A percentile compares a stretch with the other conserved stretches of the same genome.
These are phyloP conservation scores for Lyophyllum decastes DNA, from an alignment of 768 basidiomycete species.

Conservation along the genomic window DNA sequence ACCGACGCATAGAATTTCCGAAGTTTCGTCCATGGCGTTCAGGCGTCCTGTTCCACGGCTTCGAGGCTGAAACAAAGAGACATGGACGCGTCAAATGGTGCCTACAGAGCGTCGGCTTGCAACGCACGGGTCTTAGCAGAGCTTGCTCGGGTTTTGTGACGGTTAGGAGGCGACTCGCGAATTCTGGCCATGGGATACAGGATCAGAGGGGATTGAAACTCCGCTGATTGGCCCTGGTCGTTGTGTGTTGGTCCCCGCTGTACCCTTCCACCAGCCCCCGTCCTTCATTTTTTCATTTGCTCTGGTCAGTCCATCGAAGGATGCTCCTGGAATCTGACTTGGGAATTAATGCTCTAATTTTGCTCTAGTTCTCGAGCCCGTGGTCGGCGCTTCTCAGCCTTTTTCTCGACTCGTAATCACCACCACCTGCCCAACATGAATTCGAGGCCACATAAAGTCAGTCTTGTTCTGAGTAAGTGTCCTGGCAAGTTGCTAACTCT, in stretches of 20 bases:
- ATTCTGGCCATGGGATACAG: slow-evolving; percentile 13
- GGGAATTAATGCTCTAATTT: neutral
- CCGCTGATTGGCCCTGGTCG: slow-evolving; percentile 34
- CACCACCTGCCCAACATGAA: slow-evolving; percentile 52
- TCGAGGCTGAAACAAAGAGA: neutral
- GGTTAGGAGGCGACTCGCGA: slow-evolving; percentile 9
- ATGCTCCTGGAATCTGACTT: neutral
- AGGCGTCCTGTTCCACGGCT: slow-evolving; percentile 1
- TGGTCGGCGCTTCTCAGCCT: slow-evolving; percentile 17
- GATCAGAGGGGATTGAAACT: slow-evolving; percentile 37
- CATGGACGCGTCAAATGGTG: slow-evolving; percentile 1
- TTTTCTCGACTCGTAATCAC: slow-evolving; percentile 18
- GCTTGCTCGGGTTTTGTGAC: slow-evolving; percentile 1
- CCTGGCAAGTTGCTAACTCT: slow-evolving; percentile 3
- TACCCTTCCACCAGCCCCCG: slow-evolving; percentile 17
- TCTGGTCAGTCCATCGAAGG: slow-evolving; percentile 8
- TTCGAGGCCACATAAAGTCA: slow-evolving; percentile 71
- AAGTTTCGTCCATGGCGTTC: slow-evolving; percentile 1
- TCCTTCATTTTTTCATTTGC: slow-evolving; percentile 20
- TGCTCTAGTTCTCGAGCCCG: slow-evolving; percentile 13
- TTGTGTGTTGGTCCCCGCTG: slow-evolving; percentile 16
- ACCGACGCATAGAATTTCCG: neutral
- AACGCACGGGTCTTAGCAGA: neutral
- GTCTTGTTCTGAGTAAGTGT: slow-evolving; percentile 18
- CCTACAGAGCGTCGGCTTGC: neutral